Evolutionary conservation across 148 eudicot genomes (phyloP), one percentile per base, ranked within the genome.

Genomic region (Rhododendron molle): DNA sequence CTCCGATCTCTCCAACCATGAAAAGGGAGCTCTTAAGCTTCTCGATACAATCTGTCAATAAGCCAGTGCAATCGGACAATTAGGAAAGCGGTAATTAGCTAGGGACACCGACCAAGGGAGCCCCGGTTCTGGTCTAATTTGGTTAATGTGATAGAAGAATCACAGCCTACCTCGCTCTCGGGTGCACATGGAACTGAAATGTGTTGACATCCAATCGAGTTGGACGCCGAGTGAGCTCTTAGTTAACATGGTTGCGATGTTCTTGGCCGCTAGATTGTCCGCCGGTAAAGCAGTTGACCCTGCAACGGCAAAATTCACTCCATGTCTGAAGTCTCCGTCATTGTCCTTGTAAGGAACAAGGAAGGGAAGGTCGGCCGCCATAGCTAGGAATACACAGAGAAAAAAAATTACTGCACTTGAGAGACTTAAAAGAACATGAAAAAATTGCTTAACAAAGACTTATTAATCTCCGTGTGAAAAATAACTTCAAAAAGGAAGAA

Each of bases 1-100:
- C 50, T 76, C 80, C 80, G 3, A 76, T 76, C 47, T 76, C 80
- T 40, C 80, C 80, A 21, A 76, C 80, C 80, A 76, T 40, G 49
- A 76, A 76, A 20, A 76, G 80, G 7, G 80, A 76, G 6, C 7
- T 40, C 28, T 21, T 38, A 38, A 76, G 80, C 28, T 36, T 76
- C 80, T 21, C 14, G 23, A 36, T 8, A 10, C 80, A 40, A 20
- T 76, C 80, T 76, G 80, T 36, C 18, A 2, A 40, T 76, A 26
- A 23, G 3, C 23, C 0, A 62, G 1, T 23, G 10, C n/a, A 56
- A 18, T 56, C 8, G 4, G n/a, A 1, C 18, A 56, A 56, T 4
- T 5, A 18, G 62, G 16, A 54, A 4, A 1, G 10, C 49, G 1
- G 43, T 40, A 40, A 40, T n/a, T n/a, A 40, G 43, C 43, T 40